Conservation (phyloP, 2,329 filamentous ascomycete species). For the Fusarium mundagurra region DNA sequence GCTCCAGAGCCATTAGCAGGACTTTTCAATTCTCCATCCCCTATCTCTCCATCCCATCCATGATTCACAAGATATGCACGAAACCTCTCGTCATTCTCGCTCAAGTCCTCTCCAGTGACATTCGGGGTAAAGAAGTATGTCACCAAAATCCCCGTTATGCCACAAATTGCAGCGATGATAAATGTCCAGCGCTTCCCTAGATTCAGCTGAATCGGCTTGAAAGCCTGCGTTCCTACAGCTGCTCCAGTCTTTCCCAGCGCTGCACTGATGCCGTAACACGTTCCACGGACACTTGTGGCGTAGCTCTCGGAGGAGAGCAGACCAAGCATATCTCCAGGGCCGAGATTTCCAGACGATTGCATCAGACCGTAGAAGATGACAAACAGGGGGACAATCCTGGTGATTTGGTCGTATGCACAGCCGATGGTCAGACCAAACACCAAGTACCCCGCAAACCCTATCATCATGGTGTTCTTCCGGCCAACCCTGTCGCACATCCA, state of each 20-base stretch:
- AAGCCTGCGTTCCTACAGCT: neutral
- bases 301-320: neutral
- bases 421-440: no score
- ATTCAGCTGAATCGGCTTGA: neutral
- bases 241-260: neutral
- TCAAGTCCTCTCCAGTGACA: neutral
- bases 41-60: neutral
- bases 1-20: no score
- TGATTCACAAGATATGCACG: neutral
- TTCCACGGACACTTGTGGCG: neutral
- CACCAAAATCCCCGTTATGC: neutral
- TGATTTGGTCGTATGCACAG: neutral
- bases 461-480: no score
- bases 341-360: neutral
- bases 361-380: neutral
- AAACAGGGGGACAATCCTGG: neutral
- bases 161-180: neutral
- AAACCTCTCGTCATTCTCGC: neutral
- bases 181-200: neutral
- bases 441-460: no score
- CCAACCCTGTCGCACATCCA: no score
- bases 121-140: neutral
- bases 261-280: neutral
- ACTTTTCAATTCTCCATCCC: no score
- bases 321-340: neutral